Evolutionary conservation across 129 eudicot genomes (phyloP), one percentile per base, ranked within the genome.

Genomic region (Solidago caesia): DNA sequence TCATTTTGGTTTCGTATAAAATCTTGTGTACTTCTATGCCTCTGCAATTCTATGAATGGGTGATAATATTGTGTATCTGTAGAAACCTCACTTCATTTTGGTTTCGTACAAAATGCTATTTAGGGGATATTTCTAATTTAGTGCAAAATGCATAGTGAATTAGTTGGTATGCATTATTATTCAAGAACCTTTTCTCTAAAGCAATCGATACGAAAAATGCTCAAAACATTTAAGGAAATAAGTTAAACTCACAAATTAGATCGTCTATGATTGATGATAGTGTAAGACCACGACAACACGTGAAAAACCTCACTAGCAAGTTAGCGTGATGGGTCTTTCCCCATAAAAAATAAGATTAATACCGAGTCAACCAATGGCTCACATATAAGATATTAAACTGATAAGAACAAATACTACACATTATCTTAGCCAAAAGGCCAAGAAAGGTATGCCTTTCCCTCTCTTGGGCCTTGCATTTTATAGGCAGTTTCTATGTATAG

Each of bases 381-480:
- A 73, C 79, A 58, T 73, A 73, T 73, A 70, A 79, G 75, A 79
- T 79, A 79, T 79, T 66, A 65, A 79, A 79, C 74, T 79, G 89
- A 88, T 85, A 88, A 88, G 88, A 85, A 88, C 85, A 88, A 88
- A 85, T 85, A 83, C 88, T 84, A 86, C 88, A 85, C 89, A 82
- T 87, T 89, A 87, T 87, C 92, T 87, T 85, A 87, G 85, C 89
- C 92, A 87, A 85, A 87, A 87, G 89, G 92, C 89, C 92, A 87
- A 82, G 89, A 87, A 87, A 87, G 87, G 92, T 84, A 87, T 87
- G 89, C 75, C 11, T 64, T 46, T 5, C 2, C 42, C 5, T 6
- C 11, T 12, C 67, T 33, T 12, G 1, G 45, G 9, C 46, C 67
- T 62, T 4, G 4, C 16, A 9, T 62, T 33, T 33, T 5, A 62